Evolutionary conservation across 805 yeast species (phyloP).

Genomic region (Starmerella geochares): DNA sequence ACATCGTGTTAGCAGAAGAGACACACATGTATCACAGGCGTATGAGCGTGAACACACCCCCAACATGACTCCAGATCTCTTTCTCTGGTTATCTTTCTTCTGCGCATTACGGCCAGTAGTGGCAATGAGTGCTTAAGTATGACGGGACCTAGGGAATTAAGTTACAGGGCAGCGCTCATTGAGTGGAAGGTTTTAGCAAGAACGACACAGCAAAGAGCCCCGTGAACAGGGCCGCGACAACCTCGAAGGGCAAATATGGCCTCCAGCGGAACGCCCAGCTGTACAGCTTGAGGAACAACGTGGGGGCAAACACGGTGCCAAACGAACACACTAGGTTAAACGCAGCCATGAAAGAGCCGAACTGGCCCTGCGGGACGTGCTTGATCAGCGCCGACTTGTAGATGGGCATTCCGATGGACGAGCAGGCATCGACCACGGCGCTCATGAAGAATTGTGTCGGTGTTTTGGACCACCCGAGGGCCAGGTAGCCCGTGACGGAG

Average conservation of each 20-base stretch:
- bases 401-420: conserved; percentile 27
- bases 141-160: too few species aligned
- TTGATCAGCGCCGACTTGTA: conserved; percentile 28
- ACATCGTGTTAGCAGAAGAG: too few species aligned
- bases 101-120: too few species aligned
- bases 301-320: conserved; percentile 19
- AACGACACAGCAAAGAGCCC: conserved; percentile 14
- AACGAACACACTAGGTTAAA: conserved; percentile 19
- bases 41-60: too few species aligned
- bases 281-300: conserved; percentile 23
- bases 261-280: conserved; percentile 19
- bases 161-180: too few species aligned
- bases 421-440: conserved; percentile 27
- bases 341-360: conserved; percentile 30
- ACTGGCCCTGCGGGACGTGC: conserved; percentile 26
- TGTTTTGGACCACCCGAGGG: conserved; percentile 24
- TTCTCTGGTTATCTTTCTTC: too few species aligned
- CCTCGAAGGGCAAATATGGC: conserved; percentile 23
- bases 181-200: conserved; percentile 9
- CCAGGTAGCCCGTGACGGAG: conserved; percentile 24
- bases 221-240: conserved; percentile 14
- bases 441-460: conserved; percentile 23
- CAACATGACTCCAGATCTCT: too few species aligned
- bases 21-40: too few species aligned
- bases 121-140: too few species aligned